Evolutionary conservation across 306 rosid genomes (phyloP), one percentile per base, ranked within the genome.

Genomic region (Pterocarpus macrocarpus): DNA sequence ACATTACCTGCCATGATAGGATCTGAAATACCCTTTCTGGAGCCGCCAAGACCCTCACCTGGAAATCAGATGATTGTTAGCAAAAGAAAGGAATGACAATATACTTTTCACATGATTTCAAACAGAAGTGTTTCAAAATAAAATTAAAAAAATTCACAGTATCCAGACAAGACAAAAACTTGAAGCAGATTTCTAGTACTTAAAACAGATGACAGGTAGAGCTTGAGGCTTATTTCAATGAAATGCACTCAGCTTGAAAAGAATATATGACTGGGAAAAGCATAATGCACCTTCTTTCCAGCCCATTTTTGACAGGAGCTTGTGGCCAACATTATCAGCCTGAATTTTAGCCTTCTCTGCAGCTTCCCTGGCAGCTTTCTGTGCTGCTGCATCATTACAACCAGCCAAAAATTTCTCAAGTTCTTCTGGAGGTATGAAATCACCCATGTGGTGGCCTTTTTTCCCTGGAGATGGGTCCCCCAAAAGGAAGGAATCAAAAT

Each of bases 391-490:
- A 78, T 93, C 98, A 50, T 90, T 90, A 80, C 99, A 96, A 68
- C 80, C 71, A 80, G 97, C 91, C 92, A 96, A 30, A 84, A 96
- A 96, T 85, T 87, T 96, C 77, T 96, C 98, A 67, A 96, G 92
- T 89, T 96, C 99, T 61, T 90, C 97, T 14, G 8, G 90, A 32
- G 99, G 99, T 79, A 96, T 96, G 83, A 88, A 96, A 86, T 96
- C 99, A 73, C 98, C 99, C 99, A 96, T 96, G 88, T 96, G 99
- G 87, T 96, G 99, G 67, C 99, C 99, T 61, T 91, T 93, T 74
- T 96, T 93, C 22, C 76, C 82, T 63, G 95, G 17, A 64, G 78
- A 86, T 79, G 85, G 76, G 55, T 22, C 28, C 72, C 53, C 8
- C 86, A 67, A 74, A 76, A 57, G 58, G 65, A 66, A 73, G 73